A percentile compares a stretch with the other conserved stretches of the same genome.
Conservation (phyloP, 106 monocot species). For the Agapanthus africanus region DNA sequence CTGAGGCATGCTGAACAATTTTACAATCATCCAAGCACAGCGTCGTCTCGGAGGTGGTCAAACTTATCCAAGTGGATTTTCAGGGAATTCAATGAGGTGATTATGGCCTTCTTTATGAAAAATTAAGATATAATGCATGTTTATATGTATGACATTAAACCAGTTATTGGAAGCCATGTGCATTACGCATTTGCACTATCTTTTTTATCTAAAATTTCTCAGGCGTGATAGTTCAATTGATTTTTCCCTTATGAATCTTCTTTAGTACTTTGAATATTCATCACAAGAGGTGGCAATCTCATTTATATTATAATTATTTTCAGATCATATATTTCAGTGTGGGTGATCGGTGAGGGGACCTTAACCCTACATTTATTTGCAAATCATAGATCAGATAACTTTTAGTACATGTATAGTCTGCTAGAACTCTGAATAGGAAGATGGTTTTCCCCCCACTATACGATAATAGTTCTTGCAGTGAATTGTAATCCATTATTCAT, state of each 20-base stretch:
- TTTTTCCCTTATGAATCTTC: background rate
- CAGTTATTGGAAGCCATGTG: background rate
- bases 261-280: background rate
- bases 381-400: too few relatives aligned
- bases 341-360: background rate
- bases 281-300: background rate
- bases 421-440: too few relatives aligned
- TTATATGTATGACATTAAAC: background rate
- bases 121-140: background rate
- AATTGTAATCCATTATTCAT: background rate
- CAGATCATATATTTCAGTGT: background rate
- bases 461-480: background rate
- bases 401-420: too few relatives aligned
- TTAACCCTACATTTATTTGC: background rate
- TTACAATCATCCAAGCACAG: slow-evolving; percentile 93
- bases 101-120: slow-evolving; percentile 9
- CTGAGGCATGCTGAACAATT: slow-evolving; percentile 93
- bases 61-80: slow-evolving; percentile 95
- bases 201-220: background rate
- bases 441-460: too few relatives aligned
- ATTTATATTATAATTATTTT: background rate
- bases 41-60: slow-evolving; percentile 93
- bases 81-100: slow-evolving; percentile 97
- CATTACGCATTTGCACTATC: background rate
- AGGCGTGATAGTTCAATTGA: background rate